Conservation (phyloP, 1,284 basidiomycete genomes). For the Laetiporus sulphureus region DNA sequence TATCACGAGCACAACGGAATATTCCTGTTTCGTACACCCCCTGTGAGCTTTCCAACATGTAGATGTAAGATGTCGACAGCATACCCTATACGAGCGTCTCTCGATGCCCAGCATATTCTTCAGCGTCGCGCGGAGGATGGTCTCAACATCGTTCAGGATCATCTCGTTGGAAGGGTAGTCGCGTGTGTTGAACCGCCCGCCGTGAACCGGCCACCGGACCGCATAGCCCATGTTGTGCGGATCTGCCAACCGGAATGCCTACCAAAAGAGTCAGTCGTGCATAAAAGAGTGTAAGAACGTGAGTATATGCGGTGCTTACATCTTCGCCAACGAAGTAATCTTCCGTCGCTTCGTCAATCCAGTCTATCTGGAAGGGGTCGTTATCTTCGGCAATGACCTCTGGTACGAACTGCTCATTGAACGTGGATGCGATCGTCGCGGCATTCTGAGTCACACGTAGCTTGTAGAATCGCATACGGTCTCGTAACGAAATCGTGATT, state of each 20-base stretch:
- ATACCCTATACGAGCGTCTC: conserved; percentile 55
- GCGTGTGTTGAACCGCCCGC: conserved; percentile 71
- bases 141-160: conserved; percentile 73
- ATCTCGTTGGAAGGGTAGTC: conserved; percentile 70
- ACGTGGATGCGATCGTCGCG: conserved; percentile 63
- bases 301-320: conserved; percentile 29
- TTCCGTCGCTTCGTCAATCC: conserved; percentile 54
- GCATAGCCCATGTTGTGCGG: conserved; percentile 61
- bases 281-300: no score
- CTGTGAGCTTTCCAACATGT: not conserved
- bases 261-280: conserved; percentile 5
- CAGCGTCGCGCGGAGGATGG: conserved; percentile 59
- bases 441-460: conserved; percentile 74
- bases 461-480: conserved; percentile 87
- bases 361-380: conserved; percentile 76
- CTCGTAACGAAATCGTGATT: conserved; percentile 69
- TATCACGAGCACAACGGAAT: conserved; percentile 85
- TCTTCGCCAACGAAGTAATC: conserved; percentile 63
- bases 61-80: conserved; percentile 13
- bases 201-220: conserved; percentile 74
- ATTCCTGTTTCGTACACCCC: no score
- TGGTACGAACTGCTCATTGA: conserved; percentile 71
- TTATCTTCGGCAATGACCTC: conserved; percentile 79
- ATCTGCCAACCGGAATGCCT: conserved; percentile 72
- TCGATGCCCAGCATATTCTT: conserved; percentile 57